Base-by-base conservation (phyloP, 495 filamentous ascomycete species). In the Gamarada debralockiae region DNA sequence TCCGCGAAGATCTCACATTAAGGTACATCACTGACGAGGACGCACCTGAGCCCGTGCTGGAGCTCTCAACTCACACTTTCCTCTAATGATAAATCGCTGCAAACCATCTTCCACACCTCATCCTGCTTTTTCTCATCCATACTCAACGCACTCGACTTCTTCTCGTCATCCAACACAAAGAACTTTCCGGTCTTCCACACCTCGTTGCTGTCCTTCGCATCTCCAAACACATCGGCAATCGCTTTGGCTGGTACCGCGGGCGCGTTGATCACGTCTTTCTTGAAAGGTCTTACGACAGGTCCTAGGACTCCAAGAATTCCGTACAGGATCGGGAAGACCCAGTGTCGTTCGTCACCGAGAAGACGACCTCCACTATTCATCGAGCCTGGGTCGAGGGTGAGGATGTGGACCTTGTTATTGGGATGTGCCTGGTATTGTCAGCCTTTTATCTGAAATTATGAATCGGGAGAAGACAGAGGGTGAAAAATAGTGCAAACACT, bases 221-320 rank as follows among this genome's bases (percentile, higher is more conserved):
- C n/a, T n/a, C n/a, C 21, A 45, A 45, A 45, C 15, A 45, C 21
- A 23, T 27, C 41, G 20, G 41, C 41, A 27, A 45, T 45, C 3
- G 23, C 23, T n/a, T 45, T 45, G 5, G 41, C 41, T 6, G 41
- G 41, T 3, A 45, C 41, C n/a, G 20, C 17, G 15, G 41, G 41
- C 8, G 41, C 21, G 15, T 45, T 45, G 15, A 45, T 45, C 21
- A 21, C 41, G 15, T 25, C 21, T 5, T 45, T 27, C 3, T n/a
- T 25, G n/a, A 45, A 15, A 2, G 27, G 8, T 14, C 23, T 45
- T n/a, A 45, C 17, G 3, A 45, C 5, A 3, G 41, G 41, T 25
- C 41, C 23, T 8, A 14, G 8, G 13, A 27, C 6, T 2, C 20
- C 23, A 5, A 45, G 15, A 21, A 45, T 27, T 3, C 21, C 14